These are phyloP conservation scores for Aspergillus niger DNA, from an alignment of 2,329 filamentous ascomycete genomes.

Conservation along the genomic window DNA sequence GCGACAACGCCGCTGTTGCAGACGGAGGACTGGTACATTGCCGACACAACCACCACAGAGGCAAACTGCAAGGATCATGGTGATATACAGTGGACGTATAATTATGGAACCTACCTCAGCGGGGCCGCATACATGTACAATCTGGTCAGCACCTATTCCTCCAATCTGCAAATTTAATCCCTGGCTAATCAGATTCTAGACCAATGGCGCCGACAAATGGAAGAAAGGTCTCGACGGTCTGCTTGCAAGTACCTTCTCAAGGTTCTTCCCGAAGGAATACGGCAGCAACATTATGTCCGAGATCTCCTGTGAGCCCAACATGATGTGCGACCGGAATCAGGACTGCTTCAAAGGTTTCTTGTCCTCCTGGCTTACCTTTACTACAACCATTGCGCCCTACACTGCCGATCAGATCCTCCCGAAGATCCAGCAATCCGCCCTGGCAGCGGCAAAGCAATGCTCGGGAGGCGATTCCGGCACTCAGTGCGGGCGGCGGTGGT, in stretches of 20 bases:
- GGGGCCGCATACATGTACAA: slow-evolving; percentile 63
- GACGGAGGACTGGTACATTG: slow-evolving; percentile 55
- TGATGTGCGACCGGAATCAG: slow-evolving; percentile 71
- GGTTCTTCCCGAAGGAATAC: slow-evolving; percentile 55
- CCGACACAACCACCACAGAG: slow-evolving; percentile 55
- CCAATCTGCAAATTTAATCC: too few species aligned
- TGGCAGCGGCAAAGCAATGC: slow-evolving; percentile 65
- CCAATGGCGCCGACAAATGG: slow-evolving; percentile 55
- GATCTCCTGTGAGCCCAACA: slow-evolving; percentile 63
- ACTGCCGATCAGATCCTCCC: slow-evolving; percentile 59
- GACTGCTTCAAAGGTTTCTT: slow-evolving; percentile 72
- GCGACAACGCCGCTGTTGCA: slow-evolving; percentile 54
- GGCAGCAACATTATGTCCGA: slow-evolving; percentile 64
- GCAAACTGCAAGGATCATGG: slow-evolving; percentile 55
- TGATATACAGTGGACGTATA: slow-evolving; percentile 61
- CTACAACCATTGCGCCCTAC: slow-evolving; percentile 64
- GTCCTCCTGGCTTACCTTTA: slow-evolving; percentile 65
- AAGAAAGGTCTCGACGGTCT: slow-evolving; percentile 59
- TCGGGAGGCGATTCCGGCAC: slow-evolving; percentile 58
- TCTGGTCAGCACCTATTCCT: slow-evolving; percentile 35
- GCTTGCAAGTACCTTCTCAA: slow-evolving; percentile 50
- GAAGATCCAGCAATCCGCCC: slow-evolving; percentile 59
- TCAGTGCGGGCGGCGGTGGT: slow-evolving; percentile 57
- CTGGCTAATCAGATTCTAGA: slow-evolving; percentile 31
- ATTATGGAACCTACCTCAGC: slow-evolving; percentile 58